Percentiles rank a stretch among this genome's conserved stretches.
These are phyloP conservation scores for Mycena albidolilacea DNA, from an alignment of 768 basidiomycete genomes.

Conservation along the genomic window DNA sequence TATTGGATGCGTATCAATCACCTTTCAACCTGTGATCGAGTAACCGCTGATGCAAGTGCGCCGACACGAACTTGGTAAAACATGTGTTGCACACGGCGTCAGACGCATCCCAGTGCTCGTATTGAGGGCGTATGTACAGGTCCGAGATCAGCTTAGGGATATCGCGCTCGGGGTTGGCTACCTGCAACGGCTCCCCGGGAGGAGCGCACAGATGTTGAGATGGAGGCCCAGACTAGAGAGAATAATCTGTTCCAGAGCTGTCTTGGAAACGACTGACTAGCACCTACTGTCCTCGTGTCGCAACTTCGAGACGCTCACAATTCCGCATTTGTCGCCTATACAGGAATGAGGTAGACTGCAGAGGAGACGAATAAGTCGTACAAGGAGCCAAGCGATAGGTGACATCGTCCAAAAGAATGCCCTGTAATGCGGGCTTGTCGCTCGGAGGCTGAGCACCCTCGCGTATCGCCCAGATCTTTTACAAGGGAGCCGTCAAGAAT, in stretches of 20 bases:
- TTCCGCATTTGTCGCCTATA: conserved; percentile 8
- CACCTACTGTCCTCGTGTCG: conserved; percentile 16
- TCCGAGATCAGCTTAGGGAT: conserved; percentile 12
- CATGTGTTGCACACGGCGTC: conserved; percentile 51
- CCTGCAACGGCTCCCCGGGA: conserved; percentile 6
- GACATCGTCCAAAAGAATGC: neutral
- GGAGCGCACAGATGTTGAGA: conserved; percentile 9
- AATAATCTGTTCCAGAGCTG: neutral
- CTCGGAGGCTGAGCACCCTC: neutral
- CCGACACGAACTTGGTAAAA: conserved; percentile 43
- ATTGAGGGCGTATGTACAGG: neutral
- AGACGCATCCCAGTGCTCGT: conserved; percentile 43
- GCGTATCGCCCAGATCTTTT: neutral
- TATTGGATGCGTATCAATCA: no score
- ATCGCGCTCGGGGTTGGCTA: neutral
- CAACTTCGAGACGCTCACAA: conserved; percentile 15
- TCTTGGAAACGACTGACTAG: neutral
- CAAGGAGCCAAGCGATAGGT: neutral
- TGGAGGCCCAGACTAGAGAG: conserved; percentile 18
- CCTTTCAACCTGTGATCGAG: no score
- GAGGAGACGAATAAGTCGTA: neutral
- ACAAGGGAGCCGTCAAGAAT: neutral
- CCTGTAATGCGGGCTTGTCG: neutral
- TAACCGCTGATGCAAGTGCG: conserved; percentile 49
- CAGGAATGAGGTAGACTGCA: neutral